phyloP scores from a whole-genome alignment of 345 rosid genomes.

The Pistacia integerrima region DNA sequence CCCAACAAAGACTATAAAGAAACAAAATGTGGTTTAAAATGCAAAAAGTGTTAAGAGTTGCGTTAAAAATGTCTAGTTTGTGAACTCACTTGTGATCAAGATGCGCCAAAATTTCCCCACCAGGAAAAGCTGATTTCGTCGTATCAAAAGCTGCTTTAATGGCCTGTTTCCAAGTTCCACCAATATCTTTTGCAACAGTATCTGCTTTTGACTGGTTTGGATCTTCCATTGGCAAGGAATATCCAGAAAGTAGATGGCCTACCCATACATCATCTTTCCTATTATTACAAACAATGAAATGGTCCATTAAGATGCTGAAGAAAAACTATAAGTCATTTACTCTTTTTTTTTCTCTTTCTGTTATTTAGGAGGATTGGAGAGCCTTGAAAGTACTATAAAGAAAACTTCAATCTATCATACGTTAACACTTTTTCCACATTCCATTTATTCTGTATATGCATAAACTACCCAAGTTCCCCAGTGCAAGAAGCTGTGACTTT shows the following conservation, averaged over 20 bases:
- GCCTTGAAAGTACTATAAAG: not conserved
- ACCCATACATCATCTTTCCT: constrained; percentile 93
- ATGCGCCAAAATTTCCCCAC: constrained; percentile 85
- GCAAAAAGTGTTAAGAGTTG: not conserved
- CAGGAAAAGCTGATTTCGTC: constrained; percentile 79
- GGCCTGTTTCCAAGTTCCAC: constrained; percentile 82
- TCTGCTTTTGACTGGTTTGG: constrained; percentile 45
- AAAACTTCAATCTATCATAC: not conserved
- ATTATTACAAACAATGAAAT: constrained; percentile 11
- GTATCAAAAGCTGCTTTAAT: constrained; percentile 80
- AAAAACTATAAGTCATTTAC: not conserved
- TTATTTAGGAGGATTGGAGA: not conserved
- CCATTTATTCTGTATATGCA: no score
- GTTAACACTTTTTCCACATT: not conserved
- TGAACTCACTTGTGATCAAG: constrained; percentile 87
- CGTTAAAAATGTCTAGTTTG: not conserved
- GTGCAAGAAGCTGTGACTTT: no score
- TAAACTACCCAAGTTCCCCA: no score
- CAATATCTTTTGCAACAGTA: constrained; percentile 31
- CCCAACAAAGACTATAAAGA: not conserved
- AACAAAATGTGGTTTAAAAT: constrained; percentile 1
- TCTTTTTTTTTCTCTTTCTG: not conserved
- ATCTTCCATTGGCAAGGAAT: constrained; percentile 88
- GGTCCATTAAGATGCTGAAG: not conserved
- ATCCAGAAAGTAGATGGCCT: constrained; percentile 82